A percentile compares a stretch with the other conserved stretches of the same genome.
Evolutionary conservation across 768 basidiomycete genomes (phyloP).

Genomic region (Boletus speciosus): DNA sequence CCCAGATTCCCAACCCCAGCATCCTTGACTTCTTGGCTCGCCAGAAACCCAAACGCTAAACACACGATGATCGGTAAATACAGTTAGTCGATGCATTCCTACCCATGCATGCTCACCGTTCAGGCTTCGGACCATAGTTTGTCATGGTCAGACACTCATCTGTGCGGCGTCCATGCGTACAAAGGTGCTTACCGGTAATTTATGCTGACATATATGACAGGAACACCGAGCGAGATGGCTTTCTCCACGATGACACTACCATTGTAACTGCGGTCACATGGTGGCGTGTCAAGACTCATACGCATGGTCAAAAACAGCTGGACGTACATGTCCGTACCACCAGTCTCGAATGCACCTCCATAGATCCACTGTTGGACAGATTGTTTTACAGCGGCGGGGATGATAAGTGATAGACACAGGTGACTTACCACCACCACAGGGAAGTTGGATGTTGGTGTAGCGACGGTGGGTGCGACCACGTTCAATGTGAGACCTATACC

Average conservation of each 20-base stretch:
- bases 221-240: slow-evolving; percentile 29
- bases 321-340: slow-evolving; percentile 18
- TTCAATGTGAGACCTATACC: slow-evolving; percentile 48
- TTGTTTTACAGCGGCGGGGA: neutral
- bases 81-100: neutral
- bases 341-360: slow-evolving; percentile 36
- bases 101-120: slow-evolving; percentile 2
- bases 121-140: neutral
- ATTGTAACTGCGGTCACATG: slow-evolving; percentile 1
- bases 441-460: slow-evolving; percentile 40
- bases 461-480: slow-evolving; percentile 43
- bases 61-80: neutral
- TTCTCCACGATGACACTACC: slow-evolving; percentile 31
- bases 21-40: slow-evolving; percentile 36
- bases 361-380: slow-evolving; percentile 28
- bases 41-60: slow-evolving; percentile 40
- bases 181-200: slow-evolving; percentile 37
- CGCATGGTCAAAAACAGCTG: too few species aligned
- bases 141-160: neutral
- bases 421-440: slow-evolving; percentile 52
- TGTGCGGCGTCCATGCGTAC: neutral
- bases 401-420: neutral
- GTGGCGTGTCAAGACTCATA: neutral
- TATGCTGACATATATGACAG: slow-evolving; percentile 38
- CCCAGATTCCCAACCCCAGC: slow-evolving; percentile 48